Base-by-base conservation (phyloP, 441 rosid genomes). In the Populus tomentosa region DNA sequence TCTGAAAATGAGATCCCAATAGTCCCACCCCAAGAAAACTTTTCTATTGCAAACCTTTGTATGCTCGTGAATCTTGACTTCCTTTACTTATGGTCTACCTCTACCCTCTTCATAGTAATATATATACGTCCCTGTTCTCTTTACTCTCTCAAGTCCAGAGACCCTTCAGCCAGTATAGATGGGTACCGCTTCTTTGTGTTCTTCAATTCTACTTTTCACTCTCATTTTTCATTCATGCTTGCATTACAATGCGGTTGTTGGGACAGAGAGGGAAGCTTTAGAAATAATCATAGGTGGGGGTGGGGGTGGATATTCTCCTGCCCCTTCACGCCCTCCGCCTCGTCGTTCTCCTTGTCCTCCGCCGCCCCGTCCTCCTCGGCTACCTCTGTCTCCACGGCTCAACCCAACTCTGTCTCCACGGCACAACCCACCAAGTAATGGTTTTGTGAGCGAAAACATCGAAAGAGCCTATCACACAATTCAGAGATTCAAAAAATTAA, bases 271-370 rank as follows among this genome's bases (percentile, higher is more conserved):
- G 36, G 75, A 84, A 50, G 73, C 80, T 0, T n/a, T 84, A 8
- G 86, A 82, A 65, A 81, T 78, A 67, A 80, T 77, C 78, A 81
- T 72, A 3, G 85, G 82, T 5, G 85, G 83, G 0, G 83, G 79
- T 0, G 83, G 77, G 0, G 76, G 68, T 3, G 76, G 71, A n/a
- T 23, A 32, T 20, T 26, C 30, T 33, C 69, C 75, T 33, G 23
- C 30, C 30, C 30, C 30, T 28, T 26, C 28, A 26, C 28, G 2
- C 28, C 28, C 28, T 26, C 28, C 28, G 28, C 28, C 28, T 0
- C 71, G 14, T 0, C 79, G 28, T 26, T 26, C 85, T 1, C 56
- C 76, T 26, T 24, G 24, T 0, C 62, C 70, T 0, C 64, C 59
- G 0, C 81, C 67, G 0, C 53, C 75, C 0, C 70, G 73, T 0